phyloP scores from a whole-genome alignment of 495 filamentous ascomycete genomes.

The Daldinia loculata region DNA sequence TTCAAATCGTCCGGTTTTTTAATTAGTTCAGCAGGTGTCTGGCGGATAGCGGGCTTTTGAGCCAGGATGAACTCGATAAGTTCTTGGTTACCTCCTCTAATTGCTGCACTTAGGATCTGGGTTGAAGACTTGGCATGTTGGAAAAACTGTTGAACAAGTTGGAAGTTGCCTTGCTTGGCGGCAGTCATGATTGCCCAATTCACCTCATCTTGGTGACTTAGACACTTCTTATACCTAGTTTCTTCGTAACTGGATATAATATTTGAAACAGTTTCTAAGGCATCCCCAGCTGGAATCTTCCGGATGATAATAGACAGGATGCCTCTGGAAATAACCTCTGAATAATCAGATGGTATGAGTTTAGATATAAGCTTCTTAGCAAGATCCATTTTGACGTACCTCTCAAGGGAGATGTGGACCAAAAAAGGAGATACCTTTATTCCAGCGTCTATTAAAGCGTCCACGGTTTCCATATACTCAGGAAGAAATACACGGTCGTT shows the following conservation, averaged over 20 bases:
- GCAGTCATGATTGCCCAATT: background rate
- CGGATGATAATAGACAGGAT: background rate
- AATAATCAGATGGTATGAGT: background rate
- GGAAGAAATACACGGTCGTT: background rate
- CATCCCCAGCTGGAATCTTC: constrained; percentile 6
- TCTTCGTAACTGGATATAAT: constrained; percentile 19
- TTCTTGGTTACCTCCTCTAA: constrained; percentile 8
- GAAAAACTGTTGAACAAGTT: constrained; percentile 17
- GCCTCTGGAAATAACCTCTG: background rate
- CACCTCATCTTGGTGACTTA: background rate
- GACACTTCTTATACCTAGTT: background rate
- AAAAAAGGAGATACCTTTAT: background rate
- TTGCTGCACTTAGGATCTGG: constrained; percentile 23
- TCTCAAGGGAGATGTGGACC: no score
- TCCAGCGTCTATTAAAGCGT: constrained; percentile 10
- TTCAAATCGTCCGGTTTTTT: no score
- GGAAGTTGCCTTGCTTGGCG: constrained; percentile 9
- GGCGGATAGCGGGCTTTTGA: constrained; percentile 16
- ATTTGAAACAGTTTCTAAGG: background rate
- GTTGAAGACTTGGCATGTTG: background rate
- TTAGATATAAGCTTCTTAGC: background rate
- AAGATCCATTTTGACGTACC: no score
- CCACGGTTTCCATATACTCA: constrained; percentile 13
- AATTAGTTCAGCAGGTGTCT: background rate
- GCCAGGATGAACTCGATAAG: constrained; percentile 23